phyloP scores from a whole-genome alignment of 257 asterid genomes.

The Voacanga thouarsii region DNA sequence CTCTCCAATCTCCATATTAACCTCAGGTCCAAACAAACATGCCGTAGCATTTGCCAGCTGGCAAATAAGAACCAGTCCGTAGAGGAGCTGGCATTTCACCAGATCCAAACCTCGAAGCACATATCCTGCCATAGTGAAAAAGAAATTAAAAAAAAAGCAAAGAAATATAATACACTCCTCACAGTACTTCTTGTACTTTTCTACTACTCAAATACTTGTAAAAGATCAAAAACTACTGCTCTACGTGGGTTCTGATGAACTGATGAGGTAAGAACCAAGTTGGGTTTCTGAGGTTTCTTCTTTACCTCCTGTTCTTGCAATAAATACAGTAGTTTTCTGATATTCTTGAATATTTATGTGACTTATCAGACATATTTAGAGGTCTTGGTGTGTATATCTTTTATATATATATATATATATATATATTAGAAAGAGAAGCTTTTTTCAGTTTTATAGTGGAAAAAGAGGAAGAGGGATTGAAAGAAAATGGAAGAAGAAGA shows the following conservation, averaged over 20 bases:
- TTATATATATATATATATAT: neutral
- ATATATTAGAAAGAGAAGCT: constrained; percentile 9
- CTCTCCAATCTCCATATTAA: neutral
- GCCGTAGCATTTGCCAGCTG: constrained; percentile 32
- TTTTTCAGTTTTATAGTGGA: constrained; percentile 16
- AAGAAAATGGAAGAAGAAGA: constrained; percentile 46
- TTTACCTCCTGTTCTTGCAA: constrained; percentile 21
- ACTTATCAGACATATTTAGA: neutral
- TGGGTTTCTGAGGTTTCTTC: constrained; percentile 25
- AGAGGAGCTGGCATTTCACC: constrained; percentile 37
- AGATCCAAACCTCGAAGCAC: constrained; percentile 34
- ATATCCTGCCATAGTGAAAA: neutral
- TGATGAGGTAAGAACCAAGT: constrained; percentile 34
- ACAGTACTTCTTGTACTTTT: neutral
- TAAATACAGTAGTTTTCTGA: constrained; percentile 7
- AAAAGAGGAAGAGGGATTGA: constrained; percentile 22
- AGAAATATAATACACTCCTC: neutral
- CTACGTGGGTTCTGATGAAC: constrained; percentile 21
- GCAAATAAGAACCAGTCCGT: constrained; percentile 25
- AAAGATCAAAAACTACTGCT: neutral
- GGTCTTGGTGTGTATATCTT: neutral
- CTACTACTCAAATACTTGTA: neutral
- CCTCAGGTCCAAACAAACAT: constrained; percentile 28
- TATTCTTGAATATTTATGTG: constrained; percentile 5
- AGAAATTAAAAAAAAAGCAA: neutral